Base-by-base conservation (phyloP, 768 basidiomycete genomes). In the Lyophyllum shimeji region DNA sequence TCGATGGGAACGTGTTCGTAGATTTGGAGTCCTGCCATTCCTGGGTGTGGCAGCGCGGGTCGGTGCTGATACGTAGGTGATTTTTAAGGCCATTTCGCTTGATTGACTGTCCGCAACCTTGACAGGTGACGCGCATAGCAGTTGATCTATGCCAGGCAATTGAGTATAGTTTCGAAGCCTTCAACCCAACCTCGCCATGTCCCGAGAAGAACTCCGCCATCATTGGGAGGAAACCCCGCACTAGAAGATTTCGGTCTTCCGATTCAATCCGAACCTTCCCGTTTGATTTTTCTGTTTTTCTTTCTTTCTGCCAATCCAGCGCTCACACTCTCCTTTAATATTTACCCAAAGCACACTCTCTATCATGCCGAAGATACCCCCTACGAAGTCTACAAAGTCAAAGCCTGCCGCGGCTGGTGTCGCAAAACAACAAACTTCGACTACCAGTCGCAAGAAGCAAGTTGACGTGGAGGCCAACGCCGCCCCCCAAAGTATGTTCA, bases 1-100 rank as follows among this genome's bases (percentile, higher is more conserved):
- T 15, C 7, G 13, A 39, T 3, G 37, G 37, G 13, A 39, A 7
- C 3, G 6, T 7, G 7, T 7, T 39, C 13, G 37, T 39, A 8
- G 37, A 39, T 34, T 24, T 50, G 34, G 21, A 5, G 4, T 6
- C n/a, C 5, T 12, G 46, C 40, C 27, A 33, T 25, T 47, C 47
- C 39, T 49, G 20, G 18, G 8, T 13, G 25, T 53, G 11, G 40
- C 46, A 45, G 2, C 20, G 20, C 12, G 15, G 44, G 42, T 57
- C 46, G 1, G 11, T 29, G 39, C 56, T 57, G 2, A 12, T 18
- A 21, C 24, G 46, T 3, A 49, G 15, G 39, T 58, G 57, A 23
- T 52, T 52, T 17, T 48, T 46, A 21, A 52, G 42, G 4, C 57
- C 57, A 49, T n/a, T 49, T 2, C 20, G 7, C 37, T 53, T 53